A percentile compares a stretch with the other conserved stretches of the same genome.
Evolutionary conservation across 148 eudicot species (phyloP).

Genomic region (Persicaria tinctoria): DNA sequence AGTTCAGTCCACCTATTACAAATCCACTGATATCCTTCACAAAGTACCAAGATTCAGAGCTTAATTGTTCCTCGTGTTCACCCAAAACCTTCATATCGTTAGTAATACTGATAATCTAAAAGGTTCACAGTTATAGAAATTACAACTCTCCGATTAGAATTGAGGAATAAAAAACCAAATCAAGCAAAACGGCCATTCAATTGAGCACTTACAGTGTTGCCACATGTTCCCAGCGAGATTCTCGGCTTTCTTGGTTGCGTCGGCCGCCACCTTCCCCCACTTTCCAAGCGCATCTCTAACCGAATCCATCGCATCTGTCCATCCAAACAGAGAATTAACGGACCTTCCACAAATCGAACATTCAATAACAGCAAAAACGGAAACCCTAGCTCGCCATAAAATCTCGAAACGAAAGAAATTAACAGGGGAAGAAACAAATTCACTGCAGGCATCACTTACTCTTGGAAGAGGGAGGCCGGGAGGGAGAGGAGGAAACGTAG

Average conservation of each 20-base stretch:
- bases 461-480: constrained; percentile 33
- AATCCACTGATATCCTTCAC: not conserved
- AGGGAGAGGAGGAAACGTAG: constrained; percentile 57
- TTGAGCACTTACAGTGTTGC: constrained; percentile 71
- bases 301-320: constrained; percentile 54
- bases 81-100: not conserved
- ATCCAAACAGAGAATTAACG: not conserved
- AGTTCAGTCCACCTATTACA: not conserved
- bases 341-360: not conserved
- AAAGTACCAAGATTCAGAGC: not conserved
- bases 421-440: not conserved
- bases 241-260: constrained; percentile 64
- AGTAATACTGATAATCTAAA: not conserved
- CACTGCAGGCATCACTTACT: constrained; percentile 23
- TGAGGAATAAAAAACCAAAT: not conserved
- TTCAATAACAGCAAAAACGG: not conserved
- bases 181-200: not conserved
- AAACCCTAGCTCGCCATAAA: constrained; percentile 6
- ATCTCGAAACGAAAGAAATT: not conserved
- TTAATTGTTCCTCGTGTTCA: not conserved
- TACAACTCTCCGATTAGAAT: not conserved
- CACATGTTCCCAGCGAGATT: constrained; percentile 86
- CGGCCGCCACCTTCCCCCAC: constrained; percentile 87
- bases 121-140: not conserved
- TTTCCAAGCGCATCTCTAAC: constrained; percentile 73